Conservation (phyloP, 2,329 filamentous ascomycete genomes). For the Fusarium nisikadoi region DNA sequence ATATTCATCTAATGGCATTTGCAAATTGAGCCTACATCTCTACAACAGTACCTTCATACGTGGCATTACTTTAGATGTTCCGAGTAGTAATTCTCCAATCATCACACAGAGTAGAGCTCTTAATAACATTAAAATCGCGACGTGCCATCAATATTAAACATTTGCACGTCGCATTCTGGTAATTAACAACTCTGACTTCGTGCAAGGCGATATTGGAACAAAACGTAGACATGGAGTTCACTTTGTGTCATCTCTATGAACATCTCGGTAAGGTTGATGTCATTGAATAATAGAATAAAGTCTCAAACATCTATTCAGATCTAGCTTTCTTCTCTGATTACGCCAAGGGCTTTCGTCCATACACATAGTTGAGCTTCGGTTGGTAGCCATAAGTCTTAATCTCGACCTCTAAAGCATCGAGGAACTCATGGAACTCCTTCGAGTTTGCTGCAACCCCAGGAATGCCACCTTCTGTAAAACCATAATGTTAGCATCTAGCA, state of each 20-base stretch:
- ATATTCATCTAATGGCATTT: rapidly evolving
- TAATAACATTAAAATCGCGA: too few species aligned
- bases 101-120: not conserved
- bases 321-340: rapidly evolving
- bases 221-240: rapidly evolving
- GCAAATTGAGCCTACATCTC: not conserved
- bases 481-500: too few species aligned
- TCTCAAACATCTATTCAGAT: not conserved
- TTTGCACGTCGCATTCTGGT: rapidly evolving
- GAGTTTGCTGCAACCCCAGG: not conserved
- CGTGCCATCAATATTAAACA: too few species aligned
- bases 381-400: not conserved
- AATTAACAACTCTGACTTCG: rapidly evolving
- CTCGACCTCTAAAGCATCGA: not conserved
- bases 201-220: not conserved
- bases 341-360: not conserved
- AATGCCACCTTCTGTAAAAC: not conserved
- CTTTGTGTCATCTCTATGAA: rapidly evolving
- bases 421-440: not conserved
- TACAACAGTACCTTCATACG: rapidly evolving
- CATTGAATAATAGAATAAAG: too few species aligned
- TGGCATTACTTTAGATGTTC: not conserved
- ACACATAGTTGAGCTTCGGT: not conserved
- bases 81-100: rapidly evolving
- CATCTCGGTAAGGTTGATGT: too few species aligned